phyloP scores from a whole-genome alignment of 768 basidiomycete species.

The Pleurotus ostreatus region DNA sequence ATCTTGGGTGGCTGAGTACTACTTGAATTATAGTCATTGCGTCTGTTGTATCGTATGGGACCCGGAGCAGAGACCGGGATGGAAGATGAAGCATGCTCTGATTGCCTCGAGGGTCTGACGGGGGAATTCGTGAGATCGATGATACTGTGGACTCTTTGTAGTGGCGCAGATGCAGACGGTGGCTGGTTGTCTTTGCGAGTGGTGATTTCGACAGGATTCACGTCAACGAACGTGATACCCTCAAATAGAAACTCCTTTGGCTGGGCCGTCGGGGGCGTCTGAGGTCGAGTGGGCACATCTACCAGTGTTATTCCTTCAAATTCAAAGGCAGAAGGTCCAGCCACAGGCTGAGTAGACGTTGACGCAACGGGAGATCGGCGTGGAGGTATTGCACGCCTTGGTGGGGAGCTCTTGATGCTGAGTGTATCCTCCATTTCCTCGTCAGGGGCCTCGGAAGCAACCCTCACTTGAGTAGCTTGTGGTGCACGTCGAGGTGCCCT shows the following conservation, averaged over 20 bases:
- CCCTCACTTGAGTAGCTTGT: no score
- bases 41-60: no score
- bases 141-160: neutral
- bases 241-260: neutral
- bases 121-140: neutral
- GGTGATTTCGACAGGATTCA: neutral
- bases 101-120: neutral
- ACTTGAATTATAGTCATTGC: no score
- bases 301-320: neutral
- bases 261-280: neutral
- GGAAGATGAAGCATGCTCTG: neutral
- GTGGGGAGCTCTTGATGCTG: no score
- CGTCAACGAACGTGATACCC: neutral
- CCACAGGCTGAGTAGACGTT: neutral
- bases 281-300: neutral
- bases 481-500: no score
- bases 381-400: constrained; percentile 22
- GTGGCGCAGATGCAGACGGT: neutral
- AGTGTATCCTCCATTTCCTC: no score
- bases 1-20: no score
- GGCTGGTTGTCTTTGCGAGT: neutral
- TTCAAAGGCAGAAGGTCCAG: neutral
- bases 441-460: no score
- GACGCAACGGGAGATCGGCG: constrained; percentile 20
- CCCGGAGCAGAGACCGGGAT: no score